A percentile compares a stretch with the other conserved stretches of the same genome.
phyloP scores from a whole-genome alignment of 2,329 filamentous ascomycete species.

The Cladosporium sp. region DNA sequence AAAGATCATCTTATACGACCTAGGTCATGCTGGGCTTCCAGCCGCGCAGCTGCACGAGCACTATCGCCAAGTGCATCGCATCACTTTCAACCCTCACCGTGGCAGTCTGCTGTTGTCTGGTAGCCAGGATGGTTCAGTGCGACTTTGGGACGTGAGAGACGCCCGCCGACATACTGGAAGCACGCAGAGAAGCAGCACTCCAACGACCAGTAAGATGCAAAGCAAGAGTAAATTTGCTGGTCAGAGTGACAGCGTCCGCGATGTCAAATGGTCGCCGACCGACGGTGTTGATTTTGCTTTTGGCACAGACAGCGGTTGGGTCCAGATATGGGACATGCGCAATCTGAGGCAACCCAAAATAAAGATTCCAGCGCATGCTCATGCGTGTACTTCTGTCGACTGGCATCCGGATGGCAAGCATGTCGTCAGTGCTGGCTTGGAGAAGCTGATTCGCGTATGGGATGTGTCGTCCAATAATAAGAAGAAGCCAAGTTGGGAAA shows the following conservation, averaged over 20 bases:
- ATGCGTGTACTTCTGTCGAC: slow-evolving; percentile 56
- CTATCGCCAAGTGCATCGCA: slow-evolving; percentile 60
- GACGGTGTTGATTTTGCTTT: slow-evolving; percentile 61
- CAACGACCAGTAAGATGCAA: slow-evolving; percentile 47
- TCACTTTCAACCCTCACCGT: slow-evolving; percentile 61
- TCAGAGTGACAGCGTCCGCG: slow-evolving; percentile 58
- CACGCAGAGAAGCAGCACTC: slow-evolving; percentile 24
- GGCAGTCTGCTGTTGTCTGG: slow-evolving; percentile 59
- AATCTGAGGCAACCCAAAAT: slow-evolving; percentile 54
- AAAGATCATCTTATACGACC: slow-evolving; percentile 62
- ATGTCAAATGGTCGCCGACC: slow-evolving; percentile 62
- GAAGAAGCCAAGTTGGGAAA: slow-evolving; percentile 55
- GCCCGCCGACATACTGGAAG: slow-evolving; percentile 34
- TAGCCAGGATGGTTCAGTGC: slow-evolving; percentile 61
- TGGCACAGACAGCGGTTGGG: slow-evolving; percentile 59
- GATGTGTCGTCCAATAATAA: slow-evolving; percentile 56
- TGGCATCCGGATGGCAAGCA: slow-evolving; percentile 66
- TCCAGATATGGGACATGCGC: slow-evolving; percentile 62
- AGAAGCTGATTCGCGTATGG: slow-evolving; percentile 61
- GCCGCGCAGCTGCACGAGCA: slow-evolving; percentile 61
- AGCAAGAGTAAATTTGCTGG: slow-evolving; percentile 54
- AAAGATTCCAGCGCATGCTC: slow-evolving; percentile 58
- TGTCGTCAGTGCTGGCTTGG: slow-evolving; percentile 58
- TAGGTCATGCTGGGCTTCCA: slow-evolving; percentile 58
- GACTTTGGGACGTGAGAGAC: slow-evolving; percentile 61